Evolutionary conservation across 495 filamentous ascomycete species (phyloP).

Genomic region (Tuber calosporum): DNA sequence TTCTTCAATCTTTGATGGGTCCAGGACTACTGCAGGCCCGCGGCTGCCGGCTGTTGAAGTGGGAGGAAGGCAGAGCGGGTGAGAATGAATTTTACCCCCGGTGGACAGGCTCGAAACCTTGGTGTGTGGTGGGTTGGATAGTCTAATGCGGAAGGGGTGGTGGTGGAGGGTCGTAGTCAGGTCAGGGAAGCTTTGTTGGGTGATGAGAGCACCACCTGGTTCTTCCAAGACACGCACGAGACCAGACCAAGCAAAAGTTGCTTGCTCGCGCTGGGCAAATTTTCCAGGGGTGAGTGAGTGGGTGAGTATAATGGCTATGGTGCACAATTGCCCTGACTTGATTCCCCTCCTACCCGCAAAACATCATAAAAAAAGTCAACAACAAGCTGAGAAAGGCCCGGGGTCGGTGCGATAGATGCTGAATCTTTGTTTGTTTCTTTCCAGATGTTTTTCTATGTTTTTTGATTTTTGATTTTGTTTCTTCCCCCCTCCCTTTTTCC

Average conservation of each 20-base stretch:
- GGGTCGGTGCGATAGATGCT: not conserved
- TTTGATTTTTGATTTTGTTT: not conserved
- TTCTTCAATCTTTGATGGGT: constrained; percentile 28
- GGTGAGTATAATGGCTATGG: not conserved
- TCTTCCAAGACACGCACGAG: constrained; percentile 24
- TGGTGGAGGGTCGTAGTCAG: constrained; percentile 28
- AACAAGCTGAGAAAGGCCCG: not conserved
- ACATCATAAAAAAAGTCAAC: constrained; percentile 4
- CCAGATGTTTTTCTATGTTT: constrained; percentile 1
- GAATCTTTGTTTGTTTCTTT: not conserved
- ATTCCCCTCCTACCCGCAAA: constrained; percentile 16
- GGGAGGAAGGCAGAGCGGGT: constrained; percentile 33
- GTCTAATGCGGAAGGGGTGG: constrained; percentile 17
- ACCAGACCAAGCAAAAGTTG: constrained; percentile 10
- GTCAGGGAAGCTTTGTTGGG: constrained; percentile 6
- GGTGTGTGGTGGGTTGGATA: constrained; percentile 14
- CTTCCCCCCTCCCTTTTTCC: not conserved
- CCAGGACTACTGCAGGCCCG: constrained; percentile 28
- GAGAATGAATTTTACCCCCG: constrained; percentile 19
- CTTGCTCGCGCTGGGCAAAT: not conserved
- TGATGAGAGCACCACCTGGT: constrained; percentile 13
- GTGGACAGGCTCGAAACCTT: constrained; percentile 19
- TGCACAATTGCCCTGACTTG: constrained; percentile 10
- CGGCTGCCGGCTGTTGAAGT: constrained; percentile 26
- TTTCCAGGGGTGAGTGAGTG: not conserved